These are phyloP conservation scores for Lolium perenne DNA, from an alignment of 176 grass and related monocot genomes.

Conservation along the genomic window DNA sequence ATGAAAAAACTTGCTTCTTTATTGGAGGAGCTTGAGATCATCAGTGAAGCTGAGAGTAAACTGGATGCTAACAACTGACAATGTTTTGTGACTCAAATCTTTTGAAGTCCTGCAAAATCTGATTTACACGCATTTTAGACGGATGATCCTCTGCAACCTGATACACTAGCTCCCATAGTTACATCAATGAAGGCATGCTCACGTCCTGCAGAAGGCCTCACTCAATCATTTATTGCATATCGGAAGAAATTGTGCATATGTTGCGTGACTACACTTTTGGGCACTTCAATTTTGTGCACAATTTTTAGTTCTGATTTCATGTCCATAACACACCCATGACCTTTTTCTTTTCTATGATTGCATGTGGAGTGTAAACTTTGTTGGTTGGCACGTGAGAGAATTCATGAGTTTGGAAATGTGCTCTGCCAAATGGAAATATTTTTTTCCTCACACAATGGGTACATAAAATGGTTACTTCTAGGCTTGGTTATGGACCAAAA, in stretches of 20 bases:
- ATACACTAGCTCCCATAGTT: background rate
- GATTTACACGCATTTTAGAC: background rate
- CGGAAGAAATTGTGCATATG: background rate
- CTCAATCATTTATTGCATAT: background rate
- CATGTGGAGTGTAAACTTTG: background rate
- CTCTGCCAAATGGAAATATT: background rate
- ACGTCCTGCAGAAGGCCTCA: background rate
- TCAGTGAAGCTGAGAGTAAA: conserved; percentile 57
- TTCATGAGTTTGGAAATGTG: background rate
- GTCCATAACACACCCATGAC: background rate
- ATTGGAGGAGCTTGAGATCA: conserved; percentile 57
- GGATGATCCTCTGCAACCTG: background rate
- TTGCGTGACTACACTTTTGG: background rate
- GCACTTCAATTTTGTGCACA: background rate
- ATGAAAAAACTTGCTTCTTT: conserved; percentile 53
- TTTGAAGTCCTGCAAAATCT: background rate
- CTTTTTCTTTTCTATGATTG: background rate
- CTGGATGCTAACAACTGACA: conserved; percentile 33
- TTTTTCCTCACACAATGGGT: background rate
- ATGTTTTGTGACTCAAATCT: background rate
- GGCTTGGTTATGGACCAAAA: background rate
- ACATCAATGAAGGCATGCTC: background rate
- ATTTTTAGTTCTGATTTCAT: background rate
- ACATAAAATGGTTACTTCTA: background rate
- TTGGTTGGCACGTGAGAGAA: background rate